These are phyloP conservation scores for Camellia japonica DNA, from an alignment of 148 eudicot genomes.

Conservation along the genomic window DNA sequence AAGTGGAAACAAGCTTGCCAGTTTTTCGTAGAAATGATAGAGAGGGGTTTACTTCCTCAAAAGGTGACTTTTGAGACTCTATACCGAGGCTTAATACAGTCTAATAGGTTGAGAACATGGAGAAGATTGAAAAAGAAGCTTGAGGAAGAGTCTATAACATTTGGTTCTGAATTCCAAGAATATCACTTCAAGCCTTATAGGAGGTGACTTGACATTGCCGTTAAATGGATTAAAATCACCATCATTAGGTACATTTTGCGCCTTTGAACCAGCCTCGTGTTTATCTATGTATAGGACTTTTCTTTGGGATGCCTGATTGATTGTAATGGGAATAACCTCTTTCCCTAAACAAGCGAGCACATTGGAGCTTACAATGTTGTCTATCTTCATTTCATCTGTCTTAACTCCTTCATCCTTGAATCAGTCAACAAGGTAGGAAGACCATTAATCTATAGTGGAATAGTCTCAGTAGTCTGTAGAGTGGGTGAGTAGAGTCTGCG, in stretches of 20 bases:
- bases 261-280: too few relatives aligned
- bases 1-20: constrained; percentile 84
- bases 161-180: constrained; percentile 74
- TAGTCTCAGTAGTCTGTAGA: too few relatives aligned
- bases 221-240: neutral
- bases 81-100: constrained; percentile 80
- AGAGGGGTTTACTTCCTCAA: constrained; percentile 85
- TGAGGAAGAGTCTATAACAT: constrained; percentile 76
- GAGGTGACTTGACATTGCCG: constrained; percentile 42
- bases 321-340: too few relatives aligned
- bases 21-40: constrained; percentile 89
- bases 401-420: too few relatives aligned
- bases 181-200: constrained; percentile 79
- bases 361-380: too few relatives aligned
- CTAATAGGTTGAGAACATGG: constrained; percentile 88
- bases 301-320: too few relatives aligned
- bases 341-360: too few relatives aligned
- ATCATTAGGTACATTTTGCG: neutral
- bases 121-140: constrained; percentile 91
- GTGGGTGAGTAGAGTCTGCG: too few relatives aligned
- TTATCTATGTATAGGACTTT: too few relatives aligned
- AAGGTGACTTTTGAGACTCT: constrained; percentile 88
- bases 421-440: too few relatives aligned
- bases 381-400: too few relatives aligned
- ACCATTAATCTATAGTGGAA: too few relatives aligned